Evolutionary conservation across 2,329 filamentous ascomycete species (phyloP).

Genomic region (Botrytis tulipae): DNA sequence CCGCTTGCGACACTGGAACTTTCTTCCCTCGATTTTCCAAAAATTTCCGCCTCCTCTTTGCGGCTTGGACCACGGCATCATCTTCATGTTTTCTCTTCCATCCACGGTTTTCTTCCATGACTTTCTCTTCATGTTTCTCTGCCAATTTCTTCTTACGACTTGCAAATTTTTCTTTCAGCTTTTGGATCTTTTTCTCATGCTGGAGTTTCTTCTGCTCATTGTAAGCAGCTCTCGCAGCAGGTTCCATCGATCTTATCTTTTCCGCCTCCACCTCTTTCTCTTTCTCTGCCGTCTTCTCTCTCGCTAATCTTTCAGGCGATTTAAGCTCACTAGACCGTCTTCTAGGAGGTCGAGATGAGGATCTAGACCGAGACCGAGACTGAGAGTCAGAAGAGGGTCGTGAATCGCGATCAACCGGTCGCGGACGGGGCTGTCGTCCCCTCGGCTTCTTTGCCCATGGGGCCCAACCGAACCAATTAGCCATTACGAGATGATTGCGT

Average conservation of each 20-base stretch:
- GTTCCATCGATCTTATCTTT: not conserved
- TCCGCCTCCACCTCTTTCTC: not conserved
- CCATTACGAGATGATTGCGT: not conserved
- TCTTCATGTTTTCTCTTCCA: constrained; percentile 16
- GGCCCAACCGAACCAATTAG: not conserved
- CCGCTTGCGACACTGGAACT: not conserved
- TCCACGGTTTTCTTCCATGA: not conserved
- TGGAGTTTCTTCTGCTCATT: not conserved
- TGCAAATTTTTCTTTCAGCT: not conserved
- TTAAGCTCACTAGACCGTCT: not conserved
- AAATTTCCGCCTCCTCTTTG: not conserved
- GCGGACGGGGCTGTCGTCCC: too few species aligned
- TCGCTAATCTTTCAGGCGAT: not conserved
- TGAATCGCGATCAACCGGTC: not conserved
- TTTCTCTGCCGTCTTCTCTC: not conserved
- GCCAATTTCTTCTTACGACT: not conserved
- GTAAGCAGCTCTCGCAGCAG: not conserved
- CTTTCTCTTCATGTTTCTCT: not conserved
- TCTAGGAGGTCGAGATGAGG: not conserved
- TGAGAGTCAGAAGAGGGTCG: too few species aligned
- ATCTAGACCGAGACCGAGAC: too few species aligned
- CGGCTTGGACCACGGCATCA: not conserved
- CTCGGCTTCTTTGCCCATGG: not conserved
- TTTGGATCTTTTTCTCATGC: not conserved
- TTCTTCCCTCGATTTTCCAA: not conserved